Base-by-base conservation (phyloP, 2,329 filamentous ascomycete species). In the Colletotrichum theobromicola region DNA sequence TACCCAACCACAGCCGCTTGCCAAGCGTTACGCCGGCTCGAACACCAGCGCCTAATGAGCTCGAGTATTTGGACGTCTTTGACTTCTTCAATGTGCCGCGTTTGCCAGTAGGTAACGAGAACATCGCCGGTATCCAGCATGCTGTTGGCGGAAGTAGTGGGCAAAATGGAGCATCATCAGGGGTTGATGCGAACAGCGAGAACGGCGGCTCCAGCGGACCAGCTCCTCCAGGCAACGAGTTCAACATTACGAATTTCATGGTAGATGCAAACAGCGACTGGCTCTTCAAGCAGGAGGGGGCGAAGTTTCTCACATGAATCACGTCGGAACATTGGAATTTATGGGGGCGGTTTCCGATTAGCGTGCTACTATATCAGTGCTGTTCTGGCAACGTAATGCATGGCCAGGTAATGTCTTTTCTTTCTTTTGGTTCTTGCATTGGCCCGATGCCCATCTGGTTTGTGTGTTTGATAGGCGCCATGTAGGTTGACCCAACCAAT, bases 41-140 rank as follows among this genome's bases (percentile, higher is more conserved):
- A 76, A 94, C 93, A 34, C 94, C 94, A 1, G 94, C 92, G 12
- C 90, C 94, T 2, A 95, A 97, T 78, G 95, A 98, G 80, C 87
- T 98, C 5, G 96, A 98, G 81, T 98, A 97, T 81, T 87, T 98
- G 4, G 95, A 98, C 79, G 94, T 98, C 0, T 98, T 98, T 81
- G 95, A 97, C 79, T 98, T 97, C 81, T 98, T 98, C 88, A 98
- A 98, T 81, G 92, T 97, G 70, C 96, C 96, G 1, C 88, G 95
- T 21, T 85, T 98, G 28, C 89, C 90, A 0, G 83, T 89, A 26
- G 85, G 85, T 34, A 83, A 85, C 13, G 85, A 87, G 67, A 81
- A 79, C 37, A 63, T 67, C 9, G 55, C 64, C 42, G 67, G 67
- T n/a, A 62, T 74, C 21, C 73, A 73, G 62, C 75, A 58, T 32